A percentile compares a stretch with the other conserved stretches of the same genome.
phyloP scores from a whole-genome alignment of 164 flowering plant genomes.

The Vitis rupestris region DNA sequence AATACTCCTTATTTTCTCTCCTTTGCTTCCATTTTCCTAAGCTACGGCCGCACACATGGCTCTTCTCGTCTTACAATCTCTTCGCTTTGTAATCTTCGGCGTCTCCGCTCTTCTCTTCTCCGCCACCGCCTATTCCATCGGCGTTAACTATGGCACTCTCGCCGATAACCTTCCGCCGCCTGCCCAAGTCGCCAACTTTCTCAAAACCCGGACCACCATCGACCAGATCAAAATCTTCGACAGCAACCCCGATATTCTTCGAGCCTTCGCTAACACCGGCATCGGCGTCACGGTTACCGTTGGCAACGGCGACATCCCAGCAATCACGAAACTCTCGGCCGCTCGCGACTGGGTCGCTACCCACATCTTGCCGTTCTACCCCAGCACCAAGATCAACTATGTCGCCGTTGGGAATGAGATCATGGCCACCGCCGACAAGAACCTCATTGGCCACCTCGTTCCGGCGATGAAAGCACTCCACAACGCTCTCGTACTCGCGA shows the following conservation, averaged over 20 bases:
- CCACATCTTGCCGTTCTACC: slow-evolving; percentile 59
- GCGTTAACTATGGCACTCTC: slow-evolving; percentile 85
- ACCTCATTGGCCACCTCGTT: slow-evolving; percentile 41
- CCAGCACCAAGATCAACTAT: slow-evolving; percentile 46
- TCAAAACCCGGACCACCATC: slow-evolving; percentile 51
- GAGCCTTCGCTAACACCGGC: slow-evolving; percentile 65
- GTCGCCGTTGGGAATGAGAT: slow-evolving; percentile 72
- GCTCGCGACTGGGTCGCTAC: slow-evolving; percentile 58
- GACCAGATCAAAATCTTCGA: slow-evolving; percentile 73
- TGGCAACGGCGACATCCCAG: slow-evolving; percentile 60
- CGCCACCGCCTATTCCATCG: slow-evolving; percentile 41
- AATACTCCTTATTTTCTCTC: no score
- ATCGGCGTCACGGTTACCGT: slow-evolving; percentile 62
- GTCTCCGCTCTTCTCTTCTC: slow-evolving; percentile 20
- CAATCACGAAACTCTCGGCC: slow-evolving; percentile 22
- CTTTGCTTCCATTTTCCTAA: no score
- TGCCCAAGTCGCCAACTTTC: slow-evolving; percentile 57
- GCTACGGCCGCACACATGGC: no score
- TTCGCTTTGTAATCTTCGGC: slow-evolving; percentile 15
- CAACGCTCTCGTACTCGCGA: slow-evolving; percentile 45
- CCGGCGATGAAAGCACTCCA: slow-evolving; percentile 70
- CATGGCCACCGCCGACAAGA: slow-evolving; percentile 33
- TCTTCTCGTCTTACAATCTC: slow-evolving; percentile 4
- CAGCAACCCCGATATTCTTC: slow-evolving; percentile 61
- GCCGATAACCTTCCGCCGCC: slow-evolving; percentile 87